These are phyloP conservation scores for Ceratocystis lukuohia DNA, from an alignment of 2,329 filamentous ascomycete species.

Conservation along the genomic window DNA sequence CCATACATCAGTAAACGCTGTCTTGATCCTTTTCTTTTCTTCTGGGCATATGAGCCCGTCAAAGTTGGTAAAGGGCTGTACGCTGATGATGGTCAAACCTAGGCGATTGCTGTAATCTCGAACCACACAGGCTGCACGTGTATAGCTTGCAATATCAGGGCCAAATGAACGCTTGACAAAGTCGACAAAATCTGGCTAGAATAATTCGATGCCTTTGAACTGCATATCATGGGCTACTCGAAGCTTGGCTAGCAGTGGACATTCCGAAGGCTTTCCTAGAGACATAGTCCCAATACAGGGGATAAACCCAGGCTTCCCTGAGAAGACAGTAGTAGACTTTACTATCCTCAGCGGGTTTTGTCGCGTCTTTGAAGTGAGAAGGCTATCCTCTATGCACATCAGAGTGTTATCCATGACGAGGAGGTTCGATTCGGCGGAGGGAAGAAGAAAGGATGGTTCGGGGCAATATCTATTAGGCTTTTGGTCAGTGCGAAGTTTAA, in stretches of 20 bases:
- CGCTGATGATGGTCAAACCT: slow-evolving; percentile 19
- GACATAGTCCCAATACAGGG: slow-evolving; percentile 23
- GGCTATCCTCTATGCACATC: neutral
- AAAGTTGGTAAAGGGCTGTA: slow-evolving; percentile 22
- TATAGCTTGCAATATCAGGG: neutral
- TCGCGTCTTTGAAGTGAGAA: neutral
- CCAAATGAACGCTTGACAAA: slow-evolving; percentile 9
- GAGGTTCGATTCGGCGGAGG: neutral
- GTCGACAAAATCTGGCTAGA: slow-evolving; percentile 21
- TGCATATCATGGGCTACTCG: slow-evolving; percentile 17
- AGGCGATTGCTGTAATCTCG: slow-evolving; percentile 12
- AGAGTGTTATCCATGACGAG: neutral
- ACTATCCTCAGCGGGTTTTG: neutral
- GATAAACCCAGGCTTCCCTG: slow-evolving; percentile 11
- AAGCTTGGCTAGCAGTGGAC: slow-evolving; percentile 21
- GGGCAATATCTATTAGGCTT: neutral
- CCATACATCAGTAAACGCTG: slow-evolving; percentile 19
- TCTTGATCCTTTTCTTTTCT: slow-evolving; percentile 9
- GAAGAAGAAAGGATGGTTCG: neutral
- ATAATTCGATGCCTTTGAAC: slow-evolving; percentile 22
- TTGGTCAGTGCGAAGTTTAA: too few relatives aligned
- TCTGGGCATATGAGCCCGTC: slow-evolving; percentile 18
- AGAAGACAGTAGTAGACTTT: neutral
- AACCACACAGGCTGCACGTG: slow-evolving; percentile 14
- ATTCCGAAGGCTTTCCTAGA: slow-evolving; percentile 19